Percentiles rank a stretch among this genome's conserved stretches.
phyloP scores from a whole-genome alignment of 1,139 yeast genomes.

The Komagataea norvegica region DNA sequence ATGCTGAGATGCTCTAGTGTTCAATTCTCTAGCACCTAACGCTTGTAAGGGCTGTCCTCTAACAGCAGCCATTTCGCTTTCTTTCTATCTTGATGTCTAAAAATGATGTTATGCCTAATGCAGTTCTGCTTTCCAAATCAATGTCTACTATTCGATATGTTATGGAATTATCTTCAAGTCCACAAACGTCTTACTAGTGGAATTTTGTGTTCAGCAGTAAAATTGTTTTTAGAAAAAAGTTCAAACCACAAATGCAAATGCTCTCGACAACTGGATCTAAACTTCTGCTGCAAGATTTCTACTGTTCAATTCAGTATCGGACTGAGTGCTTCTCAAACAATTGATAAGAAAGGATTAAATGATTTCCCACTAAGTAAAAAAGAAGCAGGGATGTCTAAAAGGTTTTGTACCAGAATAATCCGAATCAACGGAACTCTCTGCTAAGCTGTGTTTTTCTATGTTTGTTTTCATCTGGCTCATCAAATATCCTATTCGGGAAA shows the following conservation, averaged over 20 bases:
- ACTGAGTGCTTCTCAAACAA: too few species aligned
- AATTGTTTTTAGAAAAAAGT: background rate
- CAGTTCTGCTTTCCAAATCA: background rate
- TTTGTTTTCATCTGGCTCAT: conserved; percentile 17
- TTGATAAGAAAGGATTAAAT: background rate
- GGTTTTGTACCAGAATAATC: conserved; percentile 6
- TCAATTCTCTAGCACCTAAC: conserved; percentile 29
- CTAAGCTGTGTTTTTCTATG: conserved; percentile 10
- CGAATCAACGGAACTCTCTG: background rate
- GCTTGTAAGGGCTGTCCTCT: conserved; percentile 31
- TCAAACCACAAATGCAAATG: conserved; percentile 11
- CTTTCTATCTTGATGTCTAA: background rate
- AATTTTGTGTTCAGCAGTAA: background rate
- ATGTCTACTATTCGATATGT: too few species aligned
- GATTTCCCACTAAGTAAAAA: too few species aligned
- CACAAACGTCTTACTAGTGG: too few species aligned
- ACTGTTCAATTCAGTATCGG: background rate
- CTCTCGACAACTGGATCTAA: background rate
- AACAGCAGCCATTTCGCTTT: conserved; percentile 24
- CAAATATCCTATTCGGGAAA: conserved; percentile 17
- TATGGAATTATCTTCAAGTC: too few species aligned
- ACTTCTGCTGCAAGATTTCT: background rate
- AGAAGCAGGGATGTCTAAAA: conserved; percentile 5
- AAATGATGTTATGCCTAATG: background rate
- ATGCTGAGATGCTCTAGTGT: conserved; percentile 26